Conservation (phyloP, 352 stramenopile genomes). For the Blastocystis hominis region DNA sequence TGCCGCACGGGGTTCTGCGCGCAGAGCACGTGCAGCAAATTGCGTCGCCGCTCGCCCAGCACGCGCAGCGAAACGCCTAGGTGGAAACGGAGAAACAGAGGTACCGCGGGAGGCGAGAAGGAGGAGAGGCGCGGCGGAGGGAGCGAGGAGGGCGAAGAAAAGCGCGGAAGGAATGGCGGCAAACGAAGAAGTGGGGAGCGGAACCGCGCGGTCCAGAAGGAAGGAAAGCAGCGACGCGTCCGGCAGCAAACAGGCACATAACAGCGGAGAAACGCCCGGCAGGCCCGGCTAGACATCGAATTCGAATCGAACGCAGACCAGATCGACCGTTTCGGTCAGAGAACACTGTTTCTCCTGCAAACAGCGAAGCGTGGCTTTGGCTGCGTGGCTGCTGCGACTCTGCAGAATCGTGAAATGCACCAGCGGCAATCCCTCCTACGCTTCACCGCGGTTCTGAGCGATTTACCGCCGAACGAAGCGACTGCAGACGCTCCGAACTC, state of each 20-base stretch:
- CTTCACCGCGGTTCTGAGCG: background rate
- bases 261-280: background rate
- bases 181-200: background rate
- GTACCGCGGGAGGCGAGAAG: background rate
- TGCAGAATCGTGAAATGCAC: background rate
- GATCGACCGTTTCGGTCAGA: background rate
- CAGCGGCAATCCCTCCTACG: background rate
- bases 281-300: background rate
- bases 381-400: background rate
- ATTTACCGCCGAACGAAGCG: background rate
- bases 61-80: too few relatives aligned
- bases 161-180: background rate
- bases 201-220: background rate
- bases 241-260: background rate
- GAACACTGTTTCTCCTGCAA: background rate
- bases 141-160: constrained; percentile 6
- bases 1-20: background rate
- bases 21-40: background rate
- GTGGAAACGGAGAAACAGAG: too few relatives aligned
- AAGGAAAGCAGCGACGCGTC: background rate
- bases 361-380: background rate
- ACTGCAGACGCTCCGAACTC: too few relatives aligned
- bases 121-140: background rate
- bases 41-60: background rate
- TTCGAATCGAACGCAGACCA: background rate